These are phyloP conservation scores for Candida endomychidarum DNA, from an alignment of 805 yeast species.

Conservation along the genomic window DNA sequence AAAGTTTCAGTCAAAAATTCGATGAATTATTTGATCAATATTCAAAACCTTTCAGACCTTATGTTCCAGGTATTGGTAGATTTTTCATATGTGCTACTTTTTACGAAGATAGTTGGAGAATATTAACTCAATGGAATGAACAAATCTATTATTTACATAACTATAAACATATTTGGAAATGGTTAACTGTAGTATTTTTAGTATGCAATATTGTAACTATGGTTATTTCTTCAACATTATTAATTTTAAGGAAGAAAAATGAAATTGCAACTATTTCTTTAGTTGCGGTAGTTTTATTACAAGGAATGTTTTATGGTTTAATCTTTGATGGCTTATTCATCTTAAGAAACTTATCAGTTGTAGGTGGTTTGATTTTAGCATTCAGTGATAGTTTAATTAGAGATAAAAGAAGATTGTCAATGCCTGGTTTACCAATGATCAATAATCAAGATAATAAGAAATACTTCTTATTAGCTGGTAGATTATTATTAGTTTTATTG, in stretches of 20 bases:
- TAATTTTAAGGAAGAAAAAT: slow-evolving; percentile 67
- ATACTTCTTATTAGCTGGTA: slow-evolving; percentile 82
- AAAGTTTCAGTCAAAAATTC: slow-evolving; percentile 49
- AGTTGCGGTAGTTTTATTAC: slow-evolving; percentile 69
- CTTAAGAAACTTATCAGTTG: slow-evolving; percentile 82
- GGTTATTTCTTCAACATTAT: slow-evolving; percentile 69
- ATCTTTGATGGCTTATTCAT: slow-evolving; percentile 79
- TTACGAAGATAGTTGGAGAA: slow-evolving; percentile 83
- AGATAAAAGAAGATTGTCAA: slow-evolving; percentile 60
- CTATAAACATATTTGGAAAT: slow-evolving; percentile 75
- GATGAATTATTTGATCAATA: slow-evolving; percentile 56
- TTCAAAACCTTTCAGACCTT: slow-evolving; percentile 58
- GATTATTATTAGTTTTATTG: slow-evolving; percentile 79
- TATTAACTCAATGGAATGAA: slow-evolving; percentile 84
- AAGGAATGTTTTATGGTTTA: slow-evolving; percentile 87
- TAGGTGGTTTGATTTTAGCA: slow-evolving; percentile 89
- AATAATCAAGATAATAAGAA: slow-evolving; percentile 72
- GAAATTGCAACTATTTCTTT: slow-evolving; percentile 70
- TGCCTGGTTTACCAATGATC: slow-evolving; percentile 78
- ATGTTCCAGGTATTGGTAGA: slow-evolving; percentile 85
- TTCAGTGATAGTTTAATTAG: slow-evolving; percentile 83
- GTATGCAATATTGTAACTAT: slow-evolving; percentile 62
- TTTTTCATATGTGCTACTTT: slow-evolving; percentile 91
- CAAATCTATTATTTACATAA: slow-evolving; percentile 83
- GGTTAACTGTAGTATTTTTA: slow-evolving; percentile 74